Percentiles rank a stretch among this genome's conserved stretches.
These are phyloP conservation scores for Fusarium austroafricanum DNA, from an alignment of 2,329 filamentous ascomycete species.

Conservation along the genomic window DNA sequence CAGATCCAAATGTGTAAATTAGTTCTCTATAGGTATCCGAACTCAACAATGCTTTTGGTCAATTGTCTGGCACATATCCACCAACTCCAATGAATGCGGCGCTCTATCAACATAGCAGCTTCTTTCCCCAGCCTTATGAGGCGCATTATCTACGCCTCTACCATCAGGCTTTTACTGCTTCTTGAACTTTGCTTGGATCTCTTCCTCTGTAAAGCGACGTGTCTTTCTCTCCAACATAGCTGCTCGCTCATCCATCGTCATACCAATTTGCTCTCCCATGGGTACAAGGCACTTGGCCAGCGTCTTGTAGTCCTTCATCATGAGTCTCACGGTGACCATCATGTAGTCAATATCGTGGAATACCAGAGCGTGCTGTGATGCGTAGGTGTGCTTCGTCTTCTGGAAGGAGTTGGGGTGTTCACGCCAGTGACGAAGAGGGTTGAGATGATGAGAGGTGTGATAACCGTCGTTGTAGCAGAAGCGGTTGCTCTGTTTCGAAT, in stretches of 20 bases:
- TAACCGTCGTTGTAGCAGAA: slow-evolving; percentile 88
- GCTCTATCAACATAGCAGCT: neutral
- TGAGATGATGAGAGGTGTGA: slow-evolving; percentile 84
- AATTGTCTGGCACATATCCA: neutral
- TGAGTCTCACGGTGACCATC: slow-evolving; percentile 75
- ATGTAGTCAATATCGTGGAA: slow-evolving; percentile 87
- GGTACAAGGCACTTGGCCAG: slow-evolving; percentile 79
- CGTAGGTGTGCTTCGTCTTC: slow-evolving; percentile 74
- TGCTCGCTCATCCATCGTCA: slow-evolving; percentile 64
- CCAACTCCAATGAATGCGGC: slow-evolving; percentile 10
- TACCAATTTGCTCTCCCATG: slow-evolving; percentile 75
- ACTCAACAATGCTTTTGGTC: neutral
- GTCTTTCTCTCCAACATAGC: slow-evolving; percentile 41
- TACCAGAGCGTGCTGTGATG: slow-evolving; percentile 74
- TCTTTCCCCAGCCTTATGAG: neutral
- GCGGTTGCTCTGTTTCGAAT: slow-evolving; percentile 73
- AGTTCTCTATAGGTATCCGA: neutral
- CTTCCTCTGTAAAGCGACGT: slow-evolving; percentile 41
- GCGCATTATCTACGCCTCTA: neutral
- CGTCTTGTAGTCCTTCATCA: slow-evolving; percentile 77
- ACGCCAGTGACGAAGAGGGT: slow-evolving; percentile 83
- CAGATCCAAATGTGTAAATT: neutral
- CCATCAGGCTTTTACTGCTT: neutral
- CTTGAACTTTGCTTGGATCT: slow-evolving; percentile 42
- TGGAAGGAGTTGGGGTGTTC: slow-evolving; percentile 82